Conservation (phyloP, 495 filamentous ascomycete species). For the Wilcoxina mikolae region DNA sequence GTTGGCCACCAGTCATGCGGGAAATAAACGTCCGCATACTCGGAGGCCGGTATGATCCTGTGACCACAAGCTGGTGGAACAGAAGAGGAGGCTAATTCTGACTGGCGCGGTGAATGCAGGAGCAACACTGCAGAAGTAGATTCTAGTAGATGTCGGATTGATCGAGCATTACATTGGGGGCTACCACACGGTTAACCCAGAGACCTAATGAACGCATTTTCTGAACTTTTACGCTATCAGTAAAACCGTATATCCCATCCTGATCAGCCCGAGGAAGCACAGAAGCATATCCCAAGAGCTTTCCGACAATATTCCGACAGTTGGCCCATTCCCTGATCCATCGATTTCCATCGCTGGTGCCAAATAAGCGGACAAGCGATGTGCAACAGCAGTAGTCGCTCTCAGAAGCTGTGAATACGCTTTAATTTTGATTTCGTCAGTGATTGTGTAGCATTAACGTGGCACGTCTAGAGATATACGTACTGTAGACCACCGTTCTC, state of each 20-base stretch:
- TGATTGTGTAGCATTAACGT: no score
- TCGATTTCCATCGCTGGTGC: not conserved
- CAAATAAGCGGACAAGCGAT: not conserved
- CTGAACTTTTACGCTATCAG: conserved; percentile 36
- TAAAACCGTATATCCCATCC: conserved; percentile 36
- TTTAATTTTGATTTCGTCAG: conserved; percentile 1
- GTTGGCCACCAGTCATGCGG: conserved; percentile 9
- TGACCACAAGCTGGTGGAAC: not conserved
- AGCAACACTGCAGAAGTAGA: conserved; percentile 28
- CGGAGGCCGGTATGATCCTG: not conserved
- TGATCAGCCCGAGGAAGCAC: conserved; percentile 39
- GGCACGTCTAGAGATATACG: no score
- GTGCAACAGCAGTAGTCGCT: not conserved
- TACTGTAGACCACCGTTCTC: conserved; percentile 23
- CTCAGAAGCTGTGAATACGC: not conserved
- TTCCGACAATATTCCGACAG: conserved; percentile 35
- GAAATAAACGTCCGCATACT: conserved; percentile 7
- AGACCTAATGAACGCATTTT: not conserved
- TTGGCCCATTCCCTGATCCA: not conserved
- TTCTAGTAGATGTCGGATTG: conserved; percentile 36
- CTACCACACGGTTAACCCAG: conserved; percentile 15
- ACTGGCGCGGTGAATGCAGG: conserved; percentile 30
- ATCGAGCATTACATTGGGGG: conserved; percentile 35
- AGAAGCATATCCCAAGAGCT: conserved; percentile 39
- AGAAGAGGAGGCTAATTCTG: conserved; percentile 14